Base-by-base conservation (phyloP, 2,329 filamentous ascomycete species). In the Diaporthe sp. region DNA sequence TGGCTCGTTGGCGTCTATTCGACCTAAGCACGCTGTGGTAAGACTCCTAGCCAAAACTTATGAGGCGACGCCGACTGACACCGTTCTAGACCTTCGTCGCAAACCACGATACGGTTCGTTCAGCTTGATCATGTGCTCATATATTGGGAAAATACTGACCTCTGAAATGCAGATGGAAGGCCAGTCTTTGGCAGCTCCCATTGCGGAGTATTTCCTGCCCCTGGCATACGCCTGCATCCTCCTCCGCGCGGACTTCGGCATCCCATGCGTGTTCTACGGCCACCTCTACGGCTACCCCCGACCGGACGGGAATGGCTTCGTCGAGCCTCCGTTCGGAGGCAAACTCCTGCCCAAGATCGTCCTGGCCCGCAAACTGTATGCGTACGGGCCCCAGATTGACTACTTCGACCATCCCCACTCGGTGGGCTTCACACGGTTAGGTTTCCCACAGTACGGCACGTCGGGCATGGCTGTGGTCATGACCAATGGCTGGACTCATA, bases 221-320 rank as follows among this genome's bases (percentile, higher is more conserved):
- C 84, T 94, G 31, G 93, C 92, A 34, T 94, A 94, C 82, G 86
- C 91, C 2, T 85, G 94, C 49, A 93, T 94, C 75, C 87, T 94
- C 3, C 89, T 94, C 49, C 89, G 92, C 17, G 79, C 80, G 22
- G 83, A 87, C 68, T 85, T 90, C 46, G 92, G 92, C 22, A 88
- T 91, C 39, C 93, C 93, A 0, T 94, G 91, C 79, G 85, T 94
- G 49, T 95, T 95, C 81, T 94, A 92, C 80, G 92, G 92, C 34
- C 92, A 94, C 80, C 82, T 94, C 0, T 94, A 93, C 82, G 92
- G 92, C 31, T 91, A 92, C 67, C 82, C 84, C 60, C 87, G 84
- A n/a, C 83, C 82, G n/a, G 84, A 88, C 5, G 86, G 89, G 75
- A 84, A 83, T 4, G 74, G 75, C 62, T 79, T 77, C 71, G 78